Percentiles rank a stretch among this genome's conserved stretches.
These are phyloP conservation scores for Kuraishia floccosa DNA, from an alignment of 805 yeast genomes.

Conservation along the genomic window DNA sequence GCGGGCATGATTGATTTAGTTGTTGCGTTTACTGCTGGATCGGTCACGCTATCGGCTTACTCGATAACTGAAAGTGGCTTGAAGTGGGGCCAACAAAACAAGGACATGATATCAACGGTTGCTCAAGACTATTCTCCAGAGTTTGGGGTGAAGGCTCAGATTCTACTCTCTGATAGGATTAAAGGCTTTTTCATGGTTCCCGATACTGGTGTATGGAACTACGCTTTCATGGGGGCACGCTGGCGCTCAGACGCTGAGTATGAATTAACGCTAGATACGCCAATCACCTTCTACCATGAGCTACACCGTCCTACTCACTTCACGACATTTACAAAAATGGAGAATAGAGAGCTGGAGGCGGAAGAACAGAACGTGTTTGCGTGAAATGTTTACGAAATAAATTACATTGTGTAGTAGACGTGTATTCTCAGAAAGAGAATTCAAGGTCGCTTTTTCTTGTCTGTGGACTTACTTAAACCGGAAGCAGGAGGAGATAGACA, in stretches of 20 bases:
- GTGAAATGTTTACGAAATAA: too few species aligned
- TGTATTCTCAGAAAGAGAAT: too few species aligned
- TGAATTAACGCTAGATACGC: conserved; percentile 64
- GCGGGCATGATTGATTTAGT: conserved; percentile 41
- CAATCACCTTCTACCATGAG: conserved; percentile 75
- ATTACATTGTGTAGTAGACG: too few species aligned
- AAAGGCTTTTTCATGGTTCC: conserved; percentile 86
- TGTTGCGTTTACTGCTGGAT: conserved; percentile 74
- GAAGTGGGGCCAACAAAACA: conserved; percentile 65
- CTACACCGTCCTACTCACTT: conserved; percentile 86
- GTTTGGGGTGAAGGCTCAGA: conserved; percentile 53
- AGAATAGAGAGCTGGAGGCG: conserved; percentile 42
- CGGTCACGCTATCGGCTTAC: conserved; percentile 64
- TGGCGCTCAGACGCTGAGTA: conserved; percentile 58
- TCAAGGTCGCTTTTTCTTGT: too few species aligned
- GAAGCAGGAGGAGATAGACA: too few species aligned
- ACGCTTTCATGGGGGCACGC: conserved; percentile 75
- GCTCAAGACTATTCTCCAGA: conserved; percentile 49
- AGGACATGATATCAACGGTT: conserved; percentile 37
- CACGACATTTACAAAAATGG: conserved; percentile 57
- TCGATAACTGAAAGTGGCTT: conserved; percentile 53
- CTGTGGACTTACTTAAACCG: too few species aligned
- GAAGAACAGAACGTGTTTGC: conserved; percentile 57
- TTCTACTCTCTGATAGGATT: conserved; percentile 63
- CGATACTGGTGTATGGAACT: conserved; percentile 79